phyloP scores from a whole-genome alignment of 1,284 basidiomycete species.

The Ceratobasidium sp. region DNA sequence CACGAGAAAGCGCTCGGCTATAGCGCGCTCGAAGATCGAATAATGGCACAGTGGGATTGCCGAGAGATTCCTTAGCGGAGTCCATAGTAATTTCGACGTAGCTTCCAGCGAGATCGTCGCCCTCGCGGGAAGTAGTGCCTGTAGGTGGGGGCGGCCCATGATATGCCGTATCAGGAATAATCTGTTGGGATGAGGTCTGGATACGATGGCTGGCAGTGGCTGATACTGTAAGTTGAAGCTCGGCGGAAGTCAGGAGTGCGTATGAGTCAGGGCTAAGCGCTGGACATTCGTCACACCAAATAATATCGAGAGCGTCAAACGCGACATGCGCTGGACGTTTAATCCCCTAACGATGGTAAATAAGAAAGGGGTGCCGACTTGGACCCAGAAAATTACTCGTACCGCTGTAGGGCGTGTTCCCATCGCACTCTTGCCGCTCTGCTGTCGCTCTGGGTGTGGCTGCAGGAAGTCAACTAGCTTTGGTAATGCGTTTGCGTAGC shows the following conservation, averaged over 20 bases:
- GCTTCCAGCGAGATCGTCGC: background rate
- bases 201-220: background rate
- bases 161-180: too few species aligned
- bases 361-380: background rate
- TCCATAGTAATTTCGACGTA: background rate
- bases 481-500: background rate
- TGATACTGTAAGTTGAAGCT: background rate
- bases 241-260: background rate
- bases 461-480: background rate
- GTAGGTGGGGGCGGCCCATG: too few species aligned
- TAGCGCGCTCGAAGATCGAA: constrained; percentile 26
- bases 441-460: background rate
- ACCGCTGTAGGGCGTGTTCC: too few species aligned
- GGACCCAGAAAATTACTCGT: too few species aligned
- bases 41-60: background rate
- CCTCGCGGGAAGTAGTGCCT: too few species aligned
- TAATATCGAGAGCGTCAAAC: background rate
- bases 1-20: constrained; percentile 12
- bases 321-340: background rate
- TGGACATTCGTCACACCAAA: background rate
- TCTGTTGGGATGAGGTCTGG: too few species aligned
- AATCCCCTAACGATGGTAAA: background rate
- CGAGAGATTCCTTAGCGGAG: too few species aligned
- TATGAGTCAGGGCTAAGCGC: constrained; percentile 12
- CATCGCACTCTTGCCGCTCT: too few species aligned